Evolutionary conservation across 2,329 filamentous ascomycete genomes (phyloP), one percentile per base, ranked within the genome.

Genomic region (Aspergillus latus): DNA sequence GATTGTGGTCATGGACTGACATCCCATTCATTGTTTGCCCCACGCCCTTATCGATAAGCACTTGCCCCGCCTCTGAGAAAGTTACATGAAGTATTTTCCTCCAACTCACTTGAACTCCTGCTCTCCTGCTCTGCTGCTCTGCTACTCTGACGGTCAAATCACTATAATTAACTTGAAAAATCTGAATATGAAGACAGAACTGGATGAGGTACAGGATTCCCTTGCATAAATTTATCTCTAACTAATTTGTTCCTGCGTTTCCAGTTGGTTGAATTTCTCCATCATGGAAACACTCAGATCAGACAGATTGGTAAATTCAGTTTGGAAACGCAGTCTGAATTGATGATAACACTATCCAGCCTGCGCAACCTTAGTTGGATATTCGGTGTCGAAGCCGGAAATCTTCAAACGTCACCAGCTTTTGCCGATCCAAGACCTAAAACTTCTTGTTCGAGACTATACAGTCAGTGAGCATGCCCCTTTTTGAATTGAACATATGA

Each of bases 251-350:
- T 9, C n/a, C 30, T 49, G 37, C 13, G 9, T 46, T 49, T 43
- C 15, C 50, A 64, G 64, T 59, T 65, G 16, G 91, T 97, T 59
- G 91, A 92, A 72, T 97, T 97, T 76, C 89, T 97, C 58, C 88
- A 90, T 74, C 88, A 96, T 76, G 90, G 90, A 58, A 96, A 95
- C 72, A 90, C 91, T 42, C 89, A 96, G 72, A 91, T 97, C 62
- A 86, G 94, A 65, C 86, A 90, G 72, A 82, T 93, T 64, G 87
- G 87, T 89, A 77, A 36, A 32, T 49, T 13, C 8, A 40, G 21
- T 9, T 36, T 13, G 9, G 6, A 13, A 9, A n/a, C 5, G 30
- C 39, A 15, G 32, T 10, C 16, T 36, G 15, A 36, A 16, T 30
- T 54, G 26, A 56, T 40, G 29, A 39, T 44, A 16, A 49, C 55